Evolutionary conservation across 2,329 filamentous ascomycete species (phyloP).

Genomic region (Beauveria bassiana): DNA sequence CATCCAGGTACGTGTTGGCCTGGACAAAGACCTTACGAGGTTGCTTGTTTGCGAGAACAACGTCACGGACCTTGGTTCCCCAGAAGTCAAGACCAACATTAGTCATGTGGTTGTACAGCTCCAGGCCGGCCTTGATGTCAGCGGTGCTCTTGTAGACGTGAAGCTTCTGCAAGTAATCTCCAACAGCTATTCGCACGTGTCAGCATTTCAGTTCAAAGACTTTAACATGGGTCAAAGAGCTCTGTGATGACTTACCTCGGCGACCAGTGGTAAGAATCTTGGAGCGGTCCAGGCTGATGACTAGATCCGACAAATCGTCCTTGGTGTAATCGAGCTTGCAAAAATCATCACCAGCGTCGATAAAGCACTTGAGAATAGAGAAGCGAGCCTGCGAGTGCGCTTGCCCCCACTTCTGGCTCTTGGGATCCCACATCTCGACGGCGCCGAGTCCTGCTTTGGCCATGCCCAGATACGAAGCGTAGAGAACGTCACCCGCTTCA

Average conservation of each 20-base stretch:
- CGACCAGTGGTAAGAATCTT: conserved; percentile 82
- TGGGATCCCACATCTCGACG: conserved; percentile 92
- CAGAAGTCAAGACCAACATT: conserved; percentile 75
- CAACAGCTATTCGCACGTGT: conserved; percentile 51
- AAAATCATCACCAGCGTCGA: conserved; percentile 79
- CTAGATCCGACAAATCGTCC: conserved; percentile 72
- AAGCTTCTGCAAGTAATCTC: conserved; percentile 80
- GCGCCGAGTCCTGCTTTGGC: conserved; percentile 83
- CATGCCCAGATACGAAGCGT: conserved; percentile 85
- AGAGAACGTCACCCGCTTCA: conserved; percentile 80
- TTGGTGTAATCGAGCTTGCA: conserved; percentile 68
- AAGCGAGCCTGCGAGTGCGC: conserved; percentile 87
- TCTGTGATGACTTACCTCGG: conserved; percentile 38
- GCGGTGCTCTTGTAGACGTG: conserved; percentile 91
- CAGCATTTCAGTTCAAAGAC: conserved; percentile 15
- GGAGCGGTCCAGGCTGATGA: conserved; percentile 72
- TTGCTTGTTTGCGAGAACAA: conserved; percentile 69
- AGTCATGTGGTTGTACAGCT: conserved; percentile 79
- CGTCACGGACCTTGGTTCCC: conserved; percentile 68
- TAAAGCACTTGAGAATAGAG: conserved; percentile 77
- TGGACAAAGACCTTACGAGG: conserved; percentile 91
- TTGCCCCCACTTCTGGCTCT: conserved; percentile 85
- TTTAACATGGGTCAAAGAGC: too few species aligned
- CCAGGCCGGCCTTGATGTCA: conserved; percentile 68
- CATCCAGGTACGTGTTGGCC: conserved; percentile 73